These are phyloP conservation scores for Fraxinus latifolia DNA, from an alignment of 305 asterid species.

Conservation along the genomic window DNA sequence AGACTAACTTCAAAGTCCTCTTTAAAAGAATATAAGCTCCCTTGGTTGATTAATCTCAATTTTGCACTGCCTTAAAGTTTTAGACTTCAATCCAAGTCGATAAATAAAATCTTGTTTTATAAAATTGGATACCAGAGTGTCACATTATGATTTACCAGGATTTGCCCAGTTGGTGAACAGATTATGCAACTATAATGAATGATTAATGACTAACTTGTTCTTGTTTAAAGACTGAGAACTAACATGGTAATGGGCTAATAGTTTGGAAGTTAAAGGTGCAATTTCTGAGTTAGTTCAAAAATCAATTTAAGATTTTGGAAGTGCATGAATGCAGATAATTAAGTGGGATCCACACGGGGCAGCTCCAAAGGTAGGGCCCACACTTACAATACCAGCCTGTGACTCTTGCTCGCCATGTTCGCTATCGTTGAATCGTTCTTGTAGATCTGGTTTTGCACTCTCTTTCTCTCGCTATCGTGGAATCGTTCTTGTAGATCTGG, in stretches of 20 bases:
- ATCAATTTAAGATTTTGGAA: not conserved
- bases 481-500: no score
- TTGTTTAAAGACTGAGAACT: not conserved
- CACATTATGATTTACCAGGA: not conserved
- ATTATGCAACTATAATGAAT: not conserved
- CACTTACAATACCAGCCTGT: slow-evolving; percentile 49
- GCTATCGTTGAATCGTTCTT: not conserved
- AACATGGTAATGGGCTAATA: not conserved
- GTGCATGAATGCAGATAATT: not conserved
- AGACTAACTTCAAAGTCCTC: not conserved
- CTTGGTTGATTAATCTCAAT: not conserved
- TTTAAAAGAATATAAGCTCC: not conserved
- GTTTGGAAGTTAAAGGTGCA: not conserved
- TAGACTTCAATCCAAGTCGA: not conserved
- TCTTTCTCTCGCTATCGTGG: not conserved
- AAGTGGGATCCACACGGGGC: slow-evolving; percentile 34
- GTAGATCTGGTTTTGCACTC: no score
- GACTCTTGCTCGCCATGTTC: slow-evolving; percentile 27
- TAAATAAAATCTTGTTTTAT: not conserved
- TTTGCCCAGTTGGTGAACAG: not conserved
- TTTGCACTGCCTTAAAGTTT: no score
- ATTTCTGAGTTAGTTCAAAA: not conserved
- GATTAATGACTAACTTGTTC: not conserved
- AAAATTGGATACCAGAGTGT: not conserved
- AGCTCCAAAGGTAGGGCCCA: slow-evolving; percentile 24